Evolutionary conservation across 768 basidiomycete species (phyloP).

Genomic region (Rhodosporidiobolus sp.): DNA sequence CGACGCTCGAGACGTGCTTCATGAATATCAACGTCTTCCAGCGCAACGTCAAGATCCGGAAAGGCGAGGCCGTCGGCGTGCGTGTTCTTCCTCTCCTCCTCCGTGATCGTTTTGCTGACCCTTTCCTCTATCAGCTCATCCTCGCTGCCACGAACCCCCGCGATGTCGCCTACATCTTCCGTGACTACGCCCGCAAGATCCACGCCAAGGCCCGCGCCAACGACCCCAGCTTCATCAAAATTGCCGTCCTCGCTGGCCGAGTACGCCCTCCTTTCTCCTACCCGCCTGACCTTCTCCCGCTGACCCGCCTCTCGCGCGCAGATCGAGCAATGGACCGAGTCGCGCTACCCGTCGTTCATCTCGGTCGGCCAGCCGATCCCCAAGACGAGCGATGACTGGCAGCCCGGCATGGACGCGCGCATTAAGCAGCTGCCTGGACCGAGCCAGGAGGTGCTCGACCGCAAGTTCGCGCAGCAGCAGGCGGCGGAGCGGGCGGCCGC

Average conservation of each 20-base stretch:
- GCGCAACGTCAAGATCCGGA: conserved; percentile 89
- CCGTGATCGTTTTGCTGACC: neutral
- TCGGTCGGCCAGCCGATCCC: conserved; percentile 22
- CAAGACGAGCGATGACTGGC: conserved; percentile 19
- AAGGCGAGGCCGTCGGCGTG: conserved; percentile 80
- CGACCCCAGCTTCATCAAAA: conserved; percentile 80
- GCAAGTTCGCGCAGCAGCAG: neutral
- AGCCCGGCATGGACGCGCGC: conserved; percentile 33
- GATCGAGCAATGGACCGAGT: conserved; percentile 94
- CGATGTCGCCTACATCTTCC: conserved; percentile 85
- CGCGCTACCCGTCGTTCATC: conserved; percentile 89
- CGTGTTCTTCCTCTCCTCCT: conserved; percentile 43
- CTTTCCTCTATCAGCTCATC: conserved; percentile 62
- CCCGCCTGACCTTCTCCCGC: neutral
- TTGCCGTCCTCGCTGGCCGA: conserved; percentile 80
- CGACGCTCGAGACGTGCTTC: conserved; percentile 85
- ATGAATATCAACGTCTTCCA: conserved; percentile 86
- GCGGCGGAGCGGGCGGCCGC: neutral
- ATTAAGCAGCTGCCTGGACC: conserved; percentile 37
- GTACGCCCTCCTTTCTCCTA: conserved; percentile 51
- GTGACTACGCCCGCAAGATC: conserved; percentile 72
- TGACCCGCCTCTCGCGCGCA: conserved; percentile 34
- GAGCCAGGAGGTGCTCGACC: conserved; percentile 15
- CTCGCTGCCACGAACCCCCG: conserved; percentile 87
- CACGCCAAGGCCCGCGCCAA: conserved; percentile 72